Conservation (phyloP, 2,329 filamentous ascomycete genomes). For the Arthrocladium fulminans region DNA sequence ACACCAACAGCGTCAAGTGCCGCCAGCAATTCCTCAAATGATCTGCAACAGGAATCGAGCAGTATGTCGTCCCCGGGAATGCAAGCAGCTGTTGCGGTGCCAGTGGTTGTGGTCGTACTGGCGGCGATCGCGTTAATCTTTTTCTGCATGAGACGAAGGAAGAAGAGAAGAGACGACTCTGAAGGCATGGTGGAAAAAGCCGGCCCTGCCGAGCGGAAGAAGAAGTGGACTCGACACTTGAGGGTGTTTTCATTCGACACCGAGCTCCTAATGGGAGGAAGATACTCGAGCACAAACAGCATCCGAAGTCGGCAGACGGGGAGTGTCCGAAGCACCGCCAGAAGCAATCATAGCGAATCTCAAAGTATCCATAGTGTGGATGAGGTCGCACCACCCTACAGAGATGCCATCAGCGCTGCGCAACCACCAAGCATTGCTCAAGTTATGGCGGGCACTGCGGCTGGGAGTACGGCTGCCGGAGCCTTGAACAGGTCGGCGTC, state of each 20-base stretch:
- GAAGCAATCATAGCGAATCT: slow-evolving; percentile 12
- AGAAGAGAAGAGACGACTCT: slow-evolving; percentile 9
- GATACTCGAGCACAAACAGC: slow-evolving; percentile 22
- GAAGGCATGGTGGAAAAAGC: slow-evolving; percentile 13
- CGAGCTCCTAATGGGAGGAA: slow-evolving; percentile 22
- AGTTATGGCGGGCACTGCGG: background rate
- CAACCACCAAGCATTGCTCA: background rate
- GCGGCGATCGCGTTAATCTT: slow-evolving; percentile 15
- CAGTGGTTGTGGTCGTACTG: slow-evolving; percentile 18
- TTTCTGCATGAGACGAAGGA: slow-evolving; percentile 18
- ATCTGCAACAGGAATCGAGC: slow-evolving; percentile 14
- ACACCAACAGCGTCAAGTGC: slow-evolving; percentile 3
- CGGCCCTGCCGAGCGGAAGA: slow-evolving; percentile 9
- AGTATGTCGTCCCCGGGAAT: slow-evolving; percentile 18
- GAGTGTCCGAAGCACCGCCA: slow-evolving; percentile 16
- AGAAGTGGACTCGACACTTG: slow-evolving; percentile 22
- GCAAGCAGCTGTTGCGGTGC: slow-evolving; percentile 21
- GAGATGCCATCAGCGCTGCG: slow-evolving; percentile 17
- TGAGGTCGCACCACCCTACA: slow-evolving; percentile 22
- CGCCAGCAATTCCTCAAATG: slow-evolving; percentile 1
- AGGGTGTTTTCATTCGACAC: slow-evolving; percentile 22
- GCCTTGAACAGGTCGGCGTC: slow-evolving; percentile 18
- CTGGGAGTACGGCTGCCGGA: slow-evolving; percentile 8
- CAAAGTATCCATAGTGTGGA: slow-evolving; percentile 20
- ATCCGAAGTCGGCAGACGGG: slow-evolving; percentile 19